phyloP scores from a whole-genome alignment of 2,329 filamentous ascomycete species.

The Neopestalotiopsis rosae region DNA sequence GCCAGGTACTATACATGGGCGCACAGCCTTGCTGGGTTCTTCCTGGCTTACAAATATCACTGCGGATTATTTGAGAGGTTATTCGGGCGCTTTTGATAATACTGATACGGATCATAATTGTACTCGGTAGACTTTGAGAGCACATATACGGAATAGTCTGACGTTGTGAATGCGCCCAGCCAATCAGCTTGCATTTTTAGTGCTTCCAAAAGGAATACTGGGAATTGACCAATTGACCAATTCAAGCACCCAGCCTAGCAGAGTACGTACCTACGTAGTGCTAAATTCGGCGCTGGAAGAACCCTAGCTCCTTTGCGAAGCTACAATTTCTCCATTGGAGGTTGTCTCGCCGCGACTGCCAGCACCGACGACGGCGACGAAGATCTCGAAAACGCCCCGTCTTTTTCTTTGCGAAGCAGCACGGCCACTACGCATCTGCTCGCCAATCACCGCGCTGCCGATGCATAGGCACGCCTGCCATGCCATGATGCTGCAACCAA shows the following conservation, averaged over 20 bases:
- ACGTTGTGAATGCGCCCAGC: neutral
- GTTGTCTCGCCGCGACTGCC: neutral
- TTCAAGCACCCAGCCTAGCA: neutral
- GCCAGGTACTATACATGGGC: no score
- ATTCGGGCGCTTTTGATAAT: no score
- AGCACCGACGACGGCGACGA: slow-evolving; percentile 1
- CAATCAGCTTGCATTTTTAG: neutral
- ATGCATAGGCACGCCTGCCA: slow-evolving; percentile 16
- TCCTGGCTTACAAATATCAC: no score
- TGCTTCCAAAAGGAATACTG: neutral
- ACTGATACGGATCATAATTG: no score
- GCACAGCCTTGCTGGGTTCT: no score
- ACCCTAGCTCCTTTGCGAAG: slow-evolving; percentile 19
- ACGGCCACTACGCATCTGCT: neutral
- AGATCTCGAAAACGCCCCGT: neutral
- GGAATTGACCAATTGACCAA: no score
- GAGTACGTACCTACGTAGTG: neutral
- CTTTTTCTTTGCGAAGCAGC: neutral
- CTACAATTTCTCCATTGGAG: slow-evolving; percentile 17
- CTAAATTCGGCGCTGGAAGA: slow-evolving; percentile 17
- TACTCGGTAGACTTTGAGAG: no score
- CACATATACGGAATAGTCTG: no score
- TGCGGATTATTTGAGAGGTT: no score
- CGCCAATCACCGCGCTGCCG: neutral
- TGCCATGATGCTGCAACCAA: slow-evolving; percentile 39